A percentile compares a stretch with the other conserved stretches of the same genome.
These are phyloP conservation scores for Podaxis sp. DNA, from an alignment of 768 basidiomycete genomes.

Conservation along the genomic window DNA sequence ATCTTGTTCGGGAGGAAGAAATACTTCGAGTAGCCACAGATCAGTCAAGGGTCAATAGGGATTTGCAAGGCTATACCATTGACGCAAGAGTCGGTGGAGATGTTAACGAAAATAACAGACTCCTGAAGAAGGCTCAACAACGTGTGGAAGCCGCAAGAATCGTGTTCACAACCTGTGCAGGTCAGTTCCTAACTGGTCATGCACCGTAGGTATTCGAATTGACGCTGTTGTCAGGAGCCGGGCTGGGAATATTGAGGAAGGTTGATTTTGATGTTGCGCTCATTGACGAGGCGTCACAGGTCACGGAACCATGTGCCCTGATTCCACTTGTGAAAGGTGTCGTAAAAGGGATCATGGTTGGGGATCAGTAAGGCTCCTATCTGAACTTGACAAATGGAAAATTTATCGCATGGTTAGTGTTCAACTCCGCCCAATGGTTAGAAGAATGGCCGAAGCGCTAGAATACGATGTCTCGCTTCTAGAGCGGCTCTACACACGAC, in stretches of 20 bases:
- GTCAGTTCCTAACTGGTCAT: constrained; percentile 19
- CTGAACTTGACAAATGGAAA: not conserved
- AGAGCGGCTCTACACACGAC: constrained; percentile 50
- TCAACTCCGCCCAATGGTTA: constrained; percentile 62
- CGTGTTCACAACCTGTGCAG: constrained; percentile 65
- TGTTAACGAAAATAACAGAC: constrained; percentile 51
- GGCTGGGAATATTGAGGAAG: constrained; percentile 53
- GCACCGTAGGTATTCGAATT: not conserved
- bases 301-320: constrained; percentile 61
- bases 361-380: constrained; percentile 54
- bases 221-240: constrained; percentile 33
- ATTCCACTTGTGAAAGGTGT: constrained; percentile 68
- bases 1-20: constrained; percentile 46
- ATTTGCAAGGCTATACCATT: constrained; percentile 54
- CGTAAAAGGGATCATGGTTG: constrained; percentile 53
- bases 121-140: constrained; percentile 55
- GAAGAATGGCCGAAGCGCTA: constrained; percentile 51
- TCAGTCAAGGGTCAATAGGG: constrained; percentile 53
- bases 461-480: constrained; percentile 59
- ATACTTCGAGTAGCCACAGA: constrained; percentile 71
- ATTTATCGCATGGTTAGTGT: constrained; percentile 35
- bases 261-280: constrained; percentile 55
- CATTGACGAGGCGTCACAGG: constrained; percentile 69
- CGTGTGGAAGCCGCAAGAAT: constrained; percentile 52
- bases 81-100: constrained; percentile 64